Conservation (phyloP, 805 yeast genomes). For the Candida railenensis region DNA sequence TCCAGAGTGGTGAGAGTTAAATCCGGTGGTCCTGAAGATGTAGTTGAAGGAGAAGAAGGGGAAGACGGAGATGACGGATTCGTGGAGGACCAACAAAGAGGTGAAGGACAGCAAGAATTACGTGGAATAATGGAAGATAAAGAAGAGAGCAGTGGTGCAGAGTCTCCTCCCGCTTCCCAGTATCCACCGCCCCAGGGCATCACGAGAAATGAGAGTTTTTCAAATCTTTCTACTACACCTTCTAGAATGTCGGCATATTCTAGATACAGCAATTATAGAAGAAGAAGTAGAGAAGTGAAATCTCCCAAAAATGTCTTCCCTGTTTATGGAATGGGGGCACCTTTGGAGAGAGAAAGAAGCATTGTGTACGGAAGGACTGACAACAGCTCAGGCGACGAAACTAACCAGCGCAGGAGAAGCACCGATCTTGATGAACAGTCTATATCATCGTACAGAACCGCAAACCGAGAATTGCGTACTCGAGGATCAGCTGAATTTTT, state of each 20-base stretch:
- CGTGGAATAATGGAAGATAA: background rate
- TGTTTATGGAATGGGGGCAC: constrained; percentile 73
- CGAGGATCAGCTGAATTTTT: constrained; percentile 18
- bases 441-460: background rate
- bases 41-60: constrained; percentile 12
- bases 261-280: constrained; percentile 6
- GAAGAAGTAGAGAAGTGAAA: constrained; percentile 8
- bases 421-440: background rate
- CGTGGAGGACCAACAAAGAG: background rate
- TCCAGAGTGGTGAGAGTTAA: constrained; percentile 67
- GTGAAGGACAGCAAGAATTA: background rate
- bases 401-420: background rate
- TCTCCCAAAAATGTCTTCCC: constrained; percentile 83
- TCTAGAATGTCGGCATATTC: constrained; percentile 11
- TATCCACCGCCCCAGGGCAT: background rate
- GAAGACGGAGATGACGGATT: constrained; percentile 6
- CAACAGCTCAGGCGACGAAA: background rate
- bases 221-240: constrained; percentile 8
- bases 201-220: background rate
- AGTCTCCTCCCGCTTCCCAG: background rate
- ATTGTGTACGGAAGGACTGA: constrained; percentile 42
- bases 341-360: constrained; percentile 53
- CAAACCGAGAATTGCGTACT: background rate
- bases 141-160: background rate
- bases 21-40: constrained; percentile 9